phyloP scores from a whole-genome alignment of 2,329 filamentous ascomycete genomes.

The Chaetomium olivaceum region DNA sequence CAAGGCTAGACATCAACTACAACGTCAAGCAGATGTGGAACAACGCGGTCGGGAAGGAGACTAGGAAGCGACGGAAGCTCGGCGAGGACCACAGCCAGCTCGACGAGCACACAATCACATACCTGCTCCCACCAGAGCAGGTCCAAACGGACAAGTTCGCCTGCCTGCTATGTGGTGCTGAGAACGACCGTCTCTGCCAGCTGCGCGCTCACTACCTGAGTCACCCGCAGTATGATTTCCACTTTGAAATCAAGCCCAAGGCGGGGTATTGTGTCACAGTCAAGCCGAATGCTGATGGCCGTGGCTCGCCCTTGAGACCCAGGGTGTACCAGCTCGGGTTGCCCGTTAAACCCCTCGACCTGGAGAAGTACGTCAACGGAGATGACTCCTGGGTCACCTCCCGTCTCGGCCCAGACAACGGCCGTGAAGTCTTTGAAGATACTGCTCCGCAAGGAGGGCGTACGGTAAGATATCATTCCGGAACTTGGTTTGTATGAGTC shows the following conservation, averaged over 20 bases:
- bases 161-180: constrained; percentile 53
- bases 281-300: constrained; percentile 34
- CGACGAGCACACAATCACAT: constrained; percentile 49
- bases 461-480: constrained; percentile 14
- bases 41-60: constrained; percentile 55
- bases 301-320: constrained; percentile 28
- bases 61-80: constrained; percentile 45
- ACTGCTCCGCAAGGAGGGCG: constrained; percentile 21
- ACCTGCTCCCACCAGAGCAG: constrained; percentile 47
- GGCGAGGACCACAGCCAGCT: constrained; percentile 25
- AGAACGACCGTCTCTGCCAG: constrained; percentile 50
- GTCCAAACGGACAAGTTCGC: constrained; percentile 51
- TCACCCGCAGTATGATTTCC: constrained; percentile 49
- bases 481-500: background rate
- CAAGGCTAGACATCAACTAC: constrained; percentile 53
- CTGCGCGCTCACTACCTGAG: constrained; percentile 52
- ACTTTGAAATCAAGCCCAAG: constrained; percentile 43
- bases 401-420: constrained; percentile 44
- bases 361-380: constrained; percentile 47
- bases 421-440: constrained; percentile 32
- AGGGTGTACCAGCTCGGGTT: constrained; percentile 47
- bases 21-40: constrained; percentile 62
- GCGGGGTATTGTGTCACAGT: constrained; percentile 45
- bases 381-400: constrained; percentile 50
- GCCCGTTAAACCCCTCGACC: constrained; percentile 46